Evolutionary conservation across 148 eudicot genomes (phyloP).

Genomic region (Chenopodium quinoa): DNA sequence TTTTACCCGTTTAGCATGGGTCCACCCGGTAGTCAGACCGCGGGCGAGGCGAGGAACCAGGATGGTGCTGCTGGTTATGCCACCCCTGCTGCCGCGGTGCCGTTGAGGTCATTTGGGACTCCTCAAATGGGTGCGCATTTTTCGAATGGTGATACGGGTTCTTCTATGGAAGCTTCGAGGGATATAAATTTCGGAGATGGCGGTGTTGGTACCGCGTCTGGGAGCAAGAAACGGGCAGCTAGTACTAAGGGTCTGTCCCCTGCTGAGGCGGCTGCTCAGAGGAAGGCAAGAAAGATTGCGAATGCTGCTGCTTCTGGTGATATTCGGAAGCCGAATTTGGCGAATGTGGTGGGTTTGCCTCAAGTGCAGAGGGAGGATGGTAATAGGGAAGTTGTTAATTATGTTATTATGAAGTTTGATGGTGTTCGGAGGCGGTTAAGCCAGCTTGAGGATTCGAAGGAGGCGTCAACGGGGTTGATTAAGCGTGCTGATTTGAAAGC

Average conservation of each 20-base stretch:
- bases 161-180: conserved; percentile 38
- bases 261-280: conserved; percentile 22
- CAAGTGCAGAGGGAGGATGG: conserved; percentile 48
- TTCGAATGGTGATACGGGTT: conserved; percentile 48
- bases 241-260: not conserved
- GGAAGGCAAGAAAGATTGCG: conserved; percentile 28
- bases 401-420: conserved; percentile 53
- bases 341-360: conserved; percentile 38
- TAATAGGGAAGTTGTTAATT: conserved; percentile 46
- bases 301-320: conserved; percentile 20
- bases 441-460: conserved; percentile 70
- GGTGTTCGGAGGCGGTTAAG: conserved; percentile 60
- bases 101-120: conserved; percentile 71
- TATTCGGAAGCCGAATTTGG: conserved; percentile 36
- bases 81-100: conserved; percentile 53
- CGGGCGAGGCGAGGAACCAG: not conserved
- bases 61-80: conserved; percentile 28
- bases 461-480: conserved; percentile 39
- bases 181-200: conserved; percentile 40
- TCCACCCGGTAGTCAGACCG: conserved; percentile 12
- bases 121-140: conserved; percentile 43
- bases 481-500: conserved; percentile 68
- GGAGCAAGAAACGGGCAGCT: conserved; percentile 34
- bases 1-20: conserved; percentile 52
- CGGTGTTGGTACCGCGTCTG: conserved; percentile 1